phyloP scores from a whole-genome alignment of 495 filamentous ascomycete genomes.

The Paragyromitra xinjiangensis region DNA sequence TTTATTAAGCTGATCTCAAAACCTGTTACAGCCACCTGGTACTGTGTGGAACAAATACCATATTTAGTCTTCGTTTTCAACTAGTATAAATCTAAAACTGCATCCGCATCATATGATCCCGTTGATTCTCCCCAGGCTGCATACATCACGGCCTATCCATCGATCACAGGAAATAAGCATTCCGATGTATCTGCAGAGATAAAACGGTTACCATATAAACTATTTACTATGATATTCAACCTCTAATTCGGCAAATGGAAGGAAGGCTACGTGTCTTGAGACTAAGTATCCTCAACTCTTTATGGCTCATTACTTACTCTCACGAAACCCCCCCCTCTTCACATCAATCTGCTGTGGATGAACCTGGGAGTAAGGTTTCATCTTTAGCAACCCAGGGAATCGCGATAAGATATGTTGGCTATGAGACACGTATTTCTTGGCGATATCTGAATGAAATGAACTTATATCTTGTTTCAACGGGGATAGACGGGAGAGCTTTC shows the following conservation, averaged over 20 bases:
- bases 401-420: background rate
- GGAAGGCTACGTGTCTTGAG: no score
- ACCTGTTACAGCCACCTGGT: no score
- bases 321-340: no score
- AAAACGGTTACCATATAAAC: background rate
- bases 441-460: background rate
- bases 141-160: background rate
- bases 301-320: no score
- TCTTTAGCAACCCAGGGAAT: background rate
- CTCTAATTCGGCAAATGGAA: no score
- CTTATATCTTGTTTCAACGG: background rate
- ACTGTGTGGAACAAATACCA: no score
- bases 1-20: no score
- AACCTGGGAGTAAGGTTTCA: background rate
- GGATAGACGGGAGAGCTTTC: background rate
- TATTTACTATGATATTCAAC: background rate
- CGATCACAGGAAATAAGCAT: background rate
- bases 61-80: no score
- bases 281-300: no score
- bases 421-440: background rate
- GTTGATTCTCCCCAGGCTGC: background rate
- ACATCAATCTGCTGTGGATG: no score
- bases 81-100: no score
- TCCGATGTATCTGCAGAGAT: background rate
- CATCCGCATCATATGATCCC: no score